These are phyloP conservation scores for Picea sitchensis DNA, from an alignment of 75 land plant species.

Conservation along the genomic window DNA sequence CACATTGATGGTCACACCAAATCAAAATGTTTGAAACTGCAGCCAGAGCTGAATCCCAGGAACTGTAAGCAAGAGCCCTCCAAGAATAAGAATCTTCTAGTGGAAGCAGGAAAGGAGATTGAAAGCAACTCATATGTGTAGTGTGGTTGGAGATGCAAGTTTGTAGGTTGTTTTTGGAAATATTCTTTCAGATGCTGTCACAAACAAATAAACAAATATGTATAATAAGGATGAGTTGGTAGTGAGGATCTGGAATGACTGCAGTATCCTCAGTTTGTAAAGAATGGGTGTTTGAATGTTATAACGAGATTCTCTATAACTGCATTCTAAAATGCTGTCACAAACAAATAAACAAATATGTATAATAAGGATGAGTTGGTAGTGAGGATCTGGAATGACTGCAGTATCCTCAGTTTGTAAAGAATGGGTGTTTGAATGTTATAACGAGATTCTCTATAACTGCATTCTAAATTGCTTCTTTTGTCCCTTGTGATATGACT, in stretches of 20 bases:
- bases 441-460: not conserved
- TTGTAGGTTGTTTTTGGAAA: no score
- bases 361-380: not conserved
- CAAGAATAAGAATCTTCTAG: no score
- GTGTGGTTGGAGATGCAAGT: no score
- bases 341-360: no score
- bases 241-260: not conserved
- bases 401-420: constrained; percentile 3
- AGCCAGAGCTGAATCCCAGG: no score
- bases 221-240: not conserved
- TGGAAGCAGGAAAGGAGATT: no score
- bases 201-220: no score
- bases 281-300: not conserved
- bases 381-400: not conserved
- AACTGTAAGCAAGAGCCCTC: no score
- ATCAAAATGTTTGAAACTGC: no score
- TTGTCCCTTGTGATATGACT: not conserved
- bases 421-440: not conserved
- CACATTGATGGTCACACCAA: no score
- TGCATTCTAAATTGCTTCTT: not conserved
- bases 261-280: constrained; percentile 3
- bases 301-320: not conserved
- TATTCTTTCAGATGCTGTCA: no score
- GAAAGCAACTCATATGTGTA: no score
- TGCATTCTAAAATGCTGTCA: not conserved